Base-by-base conservation (phyloP, 176 grass and related monocot genomes). In the Carex myosuroides region DNA sequence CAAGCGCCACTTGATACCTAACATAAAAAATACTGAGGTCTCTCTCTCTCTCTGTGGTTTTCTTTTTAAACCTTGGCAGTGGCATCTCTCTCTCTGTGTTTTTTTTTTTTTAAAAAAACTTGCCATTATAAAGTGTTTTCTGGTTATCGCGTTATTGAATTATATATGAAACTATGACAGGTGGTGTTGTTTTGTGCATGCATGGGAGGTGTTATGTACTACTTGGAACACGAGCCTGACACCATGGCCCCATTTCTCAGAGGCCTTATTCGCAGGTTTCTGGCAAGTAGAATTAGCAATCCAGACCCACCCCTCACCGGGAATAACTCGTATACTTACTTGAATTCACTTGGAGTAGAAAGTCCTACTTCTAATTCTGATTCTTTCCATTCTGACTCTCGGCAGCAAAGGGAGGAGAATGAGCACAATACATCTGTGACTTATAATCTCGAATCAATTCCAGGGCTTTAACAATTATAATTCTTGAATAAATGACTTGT, bases 171-270 rank as follows among this genome's bases (percentile, higher is more conserved):
- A 87, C 18, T 50, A 81, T 87, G 64, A 39, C 96, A 99, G 96
- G 96, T 99, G 81, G 91, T 81, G 71, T 91, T 99, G 58, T 99
- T 99, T 61, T 95, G 96, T 88, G 33, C 93, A 75, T 99, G 93
- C 88, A 99, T 91, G 93, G 96, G 96, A 79, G 96, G 96, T 83
- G 94, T 94, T 50, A 95, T 99, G 96, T 99, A 95, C 57, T 99
- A 92, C 87, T 86, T 99, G 80, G 96, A 99, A 84, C 89, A 95
- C 9, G 93, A 99, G 60, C 96, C 93, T 26, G 93, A 99, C 8
- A 99, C 96, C 12, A 95, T 99, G 96, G 96, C 96, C 85, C 96
- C 96, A 71, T 95, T 99, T 87, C 93, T 99, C 30, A 87, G 90
- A 82, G 90, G 96, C 44, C 91, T 99, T 52, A 95, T 99, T 83